Evolutionary conservation across 2,329 filamentous ascomycete genomes (phyloP), one percentile per base, ranked within the genome.

Genomic region (Diplodia corticola): DNA sequence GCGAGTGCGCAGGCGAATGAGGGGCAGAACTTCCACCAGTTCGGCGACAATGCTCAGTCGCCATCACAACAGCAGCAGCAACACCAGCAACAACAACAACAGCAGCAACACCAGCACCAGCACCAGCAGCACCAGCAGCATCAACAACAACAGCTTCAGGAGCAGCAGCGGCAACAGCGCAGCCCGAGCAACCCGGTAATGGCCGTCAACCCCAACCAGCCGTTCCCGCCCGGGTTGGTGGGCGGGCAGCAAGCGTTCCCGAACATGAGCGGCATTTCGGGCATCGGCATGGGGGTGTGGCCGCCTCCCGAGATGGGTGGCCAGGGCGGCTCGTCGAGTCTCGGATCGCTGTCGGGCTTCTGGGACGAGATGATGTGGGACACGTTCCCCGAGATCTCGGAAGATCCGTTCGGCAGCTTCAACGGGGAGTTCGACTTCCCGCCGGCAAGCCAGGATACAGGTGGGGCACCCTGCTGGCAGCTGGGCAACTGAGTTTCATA

Each of bases 291-390:
- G 48, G 69, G 67, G 20, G 53, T 33, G 15, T 74, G 71, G 30
- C 63, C 63, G 51, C 51, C 51, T 33, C 28, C 63, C 22, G 46
- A 49, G 40, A 57, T 28, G 51, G 63, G 53, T 3, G 37, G 37
- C 15, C 51, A 28, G 17, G 53, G 63, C 28, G 53, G 61, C 6
- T 50, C 63, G 35, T 70, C 73, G 4, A 70, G 64, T 5, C 57
- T 78, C 66, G 75, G 74, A 48, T 72, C 73, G 50, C 64, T 74
- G 35, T 71, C 60, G 40, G 71, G 69, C 12, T 78, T 78, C 66
- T 79, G 77, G 77, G 76, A 78, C 65, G 76, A 78, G 57, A 78
- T 79, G 76, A 77, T 79, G 75, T 79, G 77, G 77, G 77, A 79
- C 54, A 77, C 76, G 0, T 63, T 78, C 22, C 75, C 76, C 4